Evolutionary conservation across 805 yeast species (phyloP), one percentile per base, ranked within the genome.

Genomic region (Wickerhamiella siamensis): DNA sequence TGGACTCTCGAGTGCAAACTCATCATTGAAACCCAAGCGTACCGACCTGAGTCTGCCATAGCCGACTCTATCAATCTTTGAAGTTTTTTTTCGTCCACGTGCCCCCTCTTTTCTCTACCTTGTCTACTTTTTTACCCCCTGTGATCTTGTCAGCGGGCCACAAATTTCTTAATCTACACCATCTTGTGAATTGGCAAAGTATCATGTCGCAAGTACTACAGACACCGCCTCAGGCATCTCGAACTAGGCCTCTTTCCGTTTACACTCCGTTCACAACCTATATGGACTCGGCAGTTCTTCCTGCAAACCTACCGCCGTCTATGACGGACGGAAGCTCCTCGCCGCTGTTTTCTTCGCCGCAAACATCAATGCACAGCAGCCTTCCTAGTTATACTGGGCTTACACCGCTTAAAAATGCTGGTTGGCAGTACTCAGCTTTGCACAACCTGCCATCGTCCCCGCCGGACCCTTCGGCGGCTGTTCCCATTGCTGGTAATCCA

Each of bases 251-350:
- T 6, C 6, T 24, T 6, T 24, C 29, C 12, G 29, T 24, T 8
- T 24, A 24, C 12, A 8, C 29, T 12, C 38, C 19, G 22, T 19
- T 34, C 10, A 15, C 38, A 8, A 9, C 38, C 8, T 14, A 19
- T 14, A 16, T 15, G 24, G 38, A 15, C 24, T 6, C 38, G 6
- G 24, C 20, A 6, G 21, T 19, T 34, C 38, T 19, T 14, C 38
- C 38, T n/a, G 47, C 42, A 20, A 42, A 46, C 14, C 31, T 38
- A 2, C 46, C 48, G 8, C 48, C 52, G 3, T 40, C 49, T 14
- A 35, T 49, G 29, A 36, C 47, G 14, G 44, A 34, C 17, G 51
- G 49, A n/a, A 42, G 44, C 40, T 48, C 51, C 4, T 47, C 52
- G 10, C 49, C 52, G n/a, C 33, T 26, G 6, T 33, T 38, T 17